Evolutionary conservation across 805 yeast species (phyloP), one percentile per base, ranked within the genome.

Genomic region (Ogataea paraovalis): DNA sequence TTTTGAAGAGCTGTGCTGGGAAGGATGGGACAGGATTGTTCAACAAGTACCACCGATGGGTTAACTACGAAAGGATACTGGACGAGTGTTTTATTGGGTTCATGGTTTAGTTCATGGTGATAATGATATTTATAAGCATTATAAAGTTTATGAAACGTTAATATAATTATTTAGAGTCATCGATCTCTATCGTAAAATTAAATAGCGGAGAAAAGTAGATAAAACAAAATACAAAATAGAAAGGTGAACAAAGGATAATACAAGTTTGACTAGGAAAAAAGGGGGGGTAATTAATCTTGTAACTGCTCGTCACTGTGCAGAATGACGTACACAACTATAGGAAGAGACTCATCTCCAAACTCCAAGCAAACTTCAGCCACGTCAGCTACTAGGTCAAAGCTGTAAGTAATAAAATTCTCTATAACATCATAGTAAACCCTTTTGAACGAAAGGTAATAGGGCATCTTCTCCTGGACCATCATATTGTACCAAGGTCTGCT

Each of bases 1-100:
- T 89, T 59, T 68, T 92, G 38, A 71, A 87, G 79, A 76, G 80
- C 43, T 79, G 85, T 58, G 94, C 95, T 1, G 97, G 97, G 0
- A 72, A 73, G 43, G 97, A 92, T 62, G 94, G 92, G 1, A 88
- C 96, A 3, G 55, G 67, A 2, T 60, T 87, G 50, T 92, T 92
- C 59, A 80, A 83, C 64, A 81, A 82, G 65, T 86, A 84, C 52
- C 83, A 78, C 52, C 57, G 68, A 12, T 68, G 70, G 99, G 96
- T 92, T 5, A 92, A 87, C 62, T 87, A 73, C 43, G 97, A 91
- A 53, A 68, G 89, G 50, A 79, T 92, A 75, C 69, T 92, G 47
- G 89, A 81, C 56, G 80, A 78, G 46, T 90, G 97, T 60, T 69
- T 82, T 48, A 76, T 92, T 2, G 99, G 98, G 1, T 64, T 78